Base-by-base conservation (phyloP, 352 stramenopile genomes). In the Globisporangium carolinianum region DNA sequence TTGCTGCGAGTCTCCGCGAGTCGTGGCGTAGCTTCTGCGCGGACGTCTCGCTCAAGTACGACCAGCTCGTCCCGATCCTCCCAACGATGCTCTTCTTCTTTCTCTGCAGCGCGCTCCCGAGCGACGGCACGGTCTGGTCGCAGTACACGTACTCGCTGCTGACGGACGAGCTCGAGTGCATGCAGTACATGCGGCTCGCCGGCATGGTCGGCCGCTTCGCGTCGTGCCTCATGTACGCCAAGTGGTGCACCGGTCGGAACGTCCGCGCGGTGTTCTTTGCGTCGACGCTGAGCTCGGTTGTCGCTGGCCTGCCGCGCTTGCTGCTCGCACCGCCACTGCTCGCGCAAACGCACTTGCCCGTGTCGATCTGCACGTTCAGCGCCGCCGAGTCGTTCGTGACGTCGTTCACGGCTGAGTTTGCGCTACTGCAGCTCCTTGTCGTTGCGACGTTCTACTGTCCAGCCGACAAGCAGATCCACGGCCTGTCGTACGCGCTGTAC, bases 401-500 rank as follows among this genome's bases (percentile, higher is more conserved):
- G 35, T 68, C 77, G 8, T 93, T 93, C 60, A 85, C 83, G 0
- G 72, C 73, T 42, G 83, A 93, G 63, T 89, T 93, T 60, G 81
- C 81, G n/a, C 60, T 93, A 43, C 66, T 93, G 15, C 83, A 91
- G 58, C 57, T 93, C 43, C 76, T 93, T 18, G 81, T 93, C 36
- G 79, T 93, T 18, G 83, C 83, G n/a, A 93, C 83, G 6, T 90
- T 73, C 68, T 91, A 91, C 60, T 91, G 81, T 39, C 83, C 83
- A 0, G 54, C 69, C 8, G 65, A 71, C 53, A 67, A 60, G 1
- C 71, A 83, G 3, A 66, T 88, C 8, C 79, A 89, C 56, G 83
- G 83, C 3, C 66, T 93, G 36, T 87, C 83, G 49, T 93, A 93
- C 62, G 81, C 83, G 48, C 63, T 93, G 53, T 93, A 78, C 60